Conservation (phyloP, 192 early-diverging fungal species). For the Chytriomyces hyalinus region DNA sequence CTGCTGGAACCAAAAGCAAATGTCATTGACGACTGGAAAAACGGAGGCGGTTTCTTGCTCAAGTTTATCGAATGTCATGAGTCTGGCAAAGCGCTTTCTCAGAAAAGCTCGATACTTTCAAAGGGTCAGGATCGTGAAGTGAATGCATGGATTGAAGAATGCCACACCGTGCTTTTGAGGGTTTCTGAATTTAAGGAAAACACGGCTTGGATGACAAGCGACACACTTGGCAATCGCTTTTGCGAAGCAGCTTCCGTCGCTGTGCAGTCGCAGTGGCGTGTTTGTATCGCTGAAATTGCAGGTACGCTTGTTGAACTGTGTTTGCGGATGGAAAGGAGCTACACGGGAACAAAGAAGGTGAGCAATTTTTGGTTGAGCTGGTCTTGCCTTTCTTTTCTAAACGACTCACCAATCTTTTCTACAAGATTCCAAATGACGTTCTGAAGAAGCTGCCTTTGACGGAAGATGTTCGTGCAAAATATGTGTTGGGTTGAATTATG, state of each 20-base stretch:
- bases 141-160: too few species aligned
- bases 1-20: constrained; percentile 19
- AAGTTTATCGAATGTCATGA: constrained; percentile 17
- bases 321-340: background rate
- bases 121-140: too few species aligned
- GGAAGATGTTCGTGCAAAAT: constrained; percentile 29
- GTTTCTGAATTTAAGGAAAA: background rate
- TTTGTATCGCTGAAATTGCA: background rate
- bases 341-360: background rate
- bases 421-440: constrained; percentile 11
- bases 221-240: background rate
- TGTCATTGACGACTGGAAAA: constrained; percentile 37
- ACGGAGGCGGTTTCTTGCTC: constrained; percentile 46
- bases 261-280: background rate
- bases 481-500: background rate
- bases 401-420: background rate
- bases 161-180: background rate
- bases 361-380: background rate
- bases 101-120: background rate
- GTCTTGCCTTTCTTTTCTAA: background rate
- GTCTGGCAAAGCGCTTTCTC: background rate
- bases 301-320: background rate
- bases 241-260: background rate
- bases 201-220: background rate
- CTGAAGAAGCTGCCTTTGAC: constrained; percentile 17